Percentiles rank a stretch among this genome's conserved stretches.
Conservation (phyloP, 2,329 filamentous ascomycete genomes). For the Chalara sp. region DNA sequence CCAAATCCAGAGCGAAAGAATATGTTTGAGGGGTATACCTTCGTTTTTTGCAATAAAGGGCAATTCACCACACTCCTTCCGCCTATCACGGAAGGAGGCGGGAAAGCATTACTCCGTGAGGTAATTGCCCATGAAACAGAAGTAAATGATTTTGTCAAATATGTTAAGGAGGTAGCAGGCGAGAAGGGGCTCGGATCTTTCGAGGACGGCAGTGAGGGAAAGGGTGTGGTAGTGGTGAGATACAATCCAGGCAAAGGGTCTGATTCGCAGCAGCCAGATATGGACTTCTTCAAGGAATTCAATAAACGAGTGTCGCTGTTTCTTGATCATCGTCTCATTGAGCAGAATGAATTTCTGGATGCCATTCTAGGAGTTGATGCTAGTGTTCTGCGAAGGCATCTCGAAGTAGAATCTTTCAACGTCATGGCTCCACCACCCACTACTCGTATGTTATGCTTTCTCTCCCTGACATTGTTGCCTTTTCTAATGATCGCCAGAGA, state of each 20-base stretch:
- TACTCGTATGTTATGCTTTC: conserved; percentile 22
- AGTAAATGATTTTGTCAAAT: conserved; percentile 70
- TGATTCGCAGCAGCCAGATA: conserved; percentile 34
- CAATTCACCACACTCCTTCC: conserved; percentile 73
- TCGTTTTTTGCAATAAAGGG: conserved; percentile 71
- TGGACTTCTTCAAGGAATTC: conserved; percentile 63
- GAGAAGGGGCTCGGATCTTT: conserved; percentile 64
- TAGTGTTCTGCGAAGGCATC: conserved; percentile 59
- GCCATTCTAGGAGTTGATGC: conserved; percentile 80
- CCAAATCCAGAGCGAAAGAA: conserved; percentile 60
- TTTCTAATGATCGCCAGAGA: not conserved
- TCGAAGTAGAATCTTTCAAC: conserved; percentile 44
- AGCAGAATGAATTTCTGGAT: conserved; percentile 88
- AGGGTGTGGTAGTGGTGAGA: conserved; percentile 73
- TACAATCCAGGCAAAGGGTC: conserved; percentile 52
- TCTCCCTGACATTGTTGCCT: no score
- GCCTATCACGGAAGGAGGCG: conserved; percentile 70
- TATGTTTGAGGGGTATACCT: conserved; percentile 81
- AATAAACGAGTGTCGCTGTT: conserved; percentile 61
- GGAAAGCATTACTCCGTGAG: conserved; percentile 68
- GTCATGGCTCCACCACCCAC: conserved; percentile 20
- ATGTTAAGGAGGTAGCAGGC: conserved; percentile 67
- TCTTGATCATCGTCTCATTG: conserved; percentile 74
- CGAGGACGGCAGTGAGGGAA: conserved; percentile 55
- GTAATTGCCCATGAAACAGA: conserved; percentile 57